Percentiles rank a stretch among this genome's conserved stretches.
phyloP scores from a whole-genome alignment of 2,329 filamentous ascomycete species.

The Ophiosphaerella narmari region DNA sequence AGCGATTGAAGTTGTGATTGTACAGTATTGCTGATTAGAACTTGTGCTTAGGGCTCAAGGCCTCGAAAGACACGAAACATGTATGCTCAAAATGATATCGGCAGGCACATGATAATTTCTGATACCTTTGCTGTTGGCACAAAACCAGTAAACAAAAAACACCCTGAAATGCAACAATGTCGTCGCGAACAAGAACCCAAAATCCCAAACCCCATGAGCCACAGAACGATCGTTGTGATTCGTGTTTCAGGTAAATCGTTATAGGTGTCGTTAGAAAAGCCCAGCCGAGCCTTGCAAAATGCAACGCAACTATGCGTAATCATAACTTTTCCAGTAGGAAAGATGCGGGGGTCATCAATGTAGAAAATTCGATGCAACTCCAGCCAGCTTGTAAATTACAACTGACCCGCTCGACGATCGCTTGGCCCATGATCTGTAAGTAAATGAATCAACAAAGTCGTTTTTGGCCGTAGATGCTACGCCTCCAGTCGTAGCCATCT shows the following conservation, averaged over 20 bases:
- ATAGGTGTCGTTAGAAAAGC: conserved; percentile 18
- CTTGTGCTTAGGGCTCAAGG: not conserved
- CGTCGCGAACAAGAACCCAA: conserved; percentile 4
- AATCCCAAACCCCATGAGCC: not conserved
- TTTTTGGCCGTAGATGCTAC: not conserved
- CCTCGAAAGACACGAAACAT: not conserved
- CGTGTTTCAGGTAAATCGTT: conserved; percentile 4
- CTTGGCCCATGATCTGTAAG: not conserved
- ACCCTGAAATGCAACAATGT: conserved; percentile 18
- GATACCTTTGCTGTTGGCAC: conserved; percentile 7
- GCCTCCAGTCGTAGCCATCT: not conserved
- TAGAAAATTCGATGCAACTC: conserved; percentile 2
- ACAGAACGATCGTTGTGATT: not conserved
- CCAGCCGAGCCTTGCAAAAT: conserved; percentile 6
- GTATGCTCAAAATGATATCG: not conserved
- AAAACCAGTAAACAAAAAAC: conserved; percentile 9
- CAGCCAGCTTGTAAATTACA: no score
- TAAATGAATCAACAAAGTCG: not conserved
- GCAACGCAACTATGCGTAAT: conserved; percentile 11
- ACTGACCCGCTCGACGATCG: not conserved
- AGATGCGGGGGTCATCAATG: conserved; percentile 3
- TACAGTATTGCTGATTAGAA: not conserved
- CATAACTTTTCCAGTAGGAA: conserved; percentile 15
- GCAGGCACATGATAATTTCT: conserved; percentile 2
- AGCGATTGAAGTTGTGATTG: not conserved